These are phyloP conservation scores for Penicillium brevicompactum DNA, from an alignment of 2,329 filamentous ascomycete species.

Conservation along the genomic window DNA sequence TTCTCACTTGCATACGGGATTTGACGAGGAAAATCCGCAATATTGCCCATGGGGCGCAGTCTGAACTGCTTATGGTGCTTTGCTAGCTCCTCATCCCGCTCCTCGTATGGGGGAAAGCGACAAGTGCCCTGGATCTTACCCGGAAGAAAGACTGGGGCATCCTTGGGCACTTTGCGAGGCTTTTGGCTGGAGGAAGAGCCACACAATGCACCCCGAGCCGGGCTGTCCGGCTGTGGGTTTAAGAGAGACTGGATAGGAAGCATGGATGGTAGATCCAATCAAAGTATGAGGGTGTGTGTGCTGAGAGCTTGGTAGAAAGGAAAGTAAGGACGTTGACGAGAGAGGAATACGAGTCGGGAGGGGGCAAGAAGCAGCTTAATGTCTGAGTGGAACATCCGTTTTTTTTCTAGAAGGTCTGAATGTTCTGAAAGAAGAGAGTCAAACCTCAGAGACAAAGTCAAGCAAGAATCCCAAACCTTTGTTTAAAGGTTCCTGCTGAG, in stretches of 20 bases:
- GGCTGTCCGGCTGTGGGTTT: constrained; percentile 58
- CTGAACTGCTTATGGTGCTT: constrained; percentile 64
- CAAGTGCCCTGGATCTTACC: constrained; percentile 66
- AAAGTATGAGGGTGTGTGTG: not conserved
- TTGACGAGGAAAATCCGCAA: constrained; percentile 65
- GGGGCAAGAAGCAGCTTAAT: constrained; percentile 14
- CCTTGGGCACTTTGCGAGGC: constrained; percentile 65
- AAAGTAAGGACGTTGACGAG: constrained; percentile 2
- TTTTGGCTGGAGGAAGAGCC: constrained; percentile 27
- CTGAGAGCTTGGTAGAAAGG: not conserved
- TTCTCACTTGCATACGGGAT: constrained; percentile 96
- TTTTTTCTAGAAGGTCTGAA: constrained; percentile 25
- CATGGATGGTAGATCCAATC: constrained; percentile 48
- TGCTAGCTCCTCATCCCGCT: constrained; percentile 59
- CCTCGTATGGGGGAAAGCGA: constrained; percentile 74
- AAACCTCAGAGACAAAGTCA: constrained; percentile 17
- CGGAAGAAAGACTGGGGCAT: constrained; percentile 63
- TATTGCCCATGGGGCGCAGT: constrained; percentile 66
- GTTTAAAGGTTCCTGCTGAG: constrained; percentile 17
- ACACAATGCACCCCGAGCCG: constrained; percentile 7
- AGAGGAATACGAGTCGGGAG: constrained; percentile 5
- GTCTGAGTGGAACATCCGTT: constrained; percentile 17
- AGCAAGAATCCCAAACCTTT: constrained; percentile 26
- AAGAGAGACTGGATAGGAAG: constrained; percentile 67
- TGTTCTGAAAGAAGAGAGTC: constrained; percentile 18